phyloP scores from a whole-genome alignment of 1,139 yeast species.

The Lodderomyces orthopsilosis region DNA sequence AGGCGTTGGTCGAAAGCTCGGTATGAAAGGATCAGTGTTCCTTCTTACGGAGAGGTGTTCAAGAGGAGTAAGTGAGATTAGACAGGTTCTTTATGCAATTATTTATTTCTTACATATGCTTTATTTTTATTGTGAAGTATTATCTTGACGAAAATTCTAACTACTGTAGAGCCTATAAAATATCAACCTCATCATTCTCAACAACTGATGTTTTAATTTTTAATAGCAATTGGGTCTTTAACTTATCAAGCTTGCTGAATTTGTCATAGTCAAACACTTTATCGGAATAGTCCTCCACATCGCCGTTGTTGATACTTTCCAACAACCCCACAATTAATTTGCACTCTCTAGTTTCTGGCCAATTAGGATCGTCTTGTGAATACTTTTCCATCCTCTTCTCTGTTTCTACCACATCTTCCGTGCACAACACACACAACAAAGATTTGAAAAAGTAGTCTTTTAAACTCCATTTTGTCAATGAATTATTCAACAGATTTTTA shows the following conservation, averaged over 20 bases:
- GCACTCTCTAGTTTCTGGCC: constrained; percentile 76
- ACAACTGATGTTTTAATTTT: constrained; percentile 75
- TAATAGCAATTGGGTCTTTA: constrained; percentile 85
- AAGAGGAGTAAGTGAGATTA: not conserved
- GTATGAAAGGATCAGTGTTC: constrained; percentile 18
- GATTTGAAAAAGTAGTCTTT: constrained; percentile 89
- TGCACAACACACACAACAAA: constrained; percentile 77
- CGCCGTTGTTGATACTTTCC: constrained; percentile 75
- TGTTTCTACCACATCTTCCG: constrained; percentile 84
- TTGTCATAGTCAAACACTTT: constrained; percentile 83
- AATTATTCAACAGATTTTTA: constrained; percentile 69
- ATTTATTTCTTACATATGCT: not conserved
- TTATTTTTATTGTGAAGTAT: not conserved
- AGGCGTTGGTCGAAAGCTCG: constrained; percentile 28
- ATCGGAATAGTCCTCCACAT: constrained; percentile 71
- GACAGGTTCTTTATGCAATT: not conserved
- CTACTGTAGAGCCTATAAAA: constrained; percentile 10
- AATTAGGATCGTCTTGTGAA: constrained; percentile 70
- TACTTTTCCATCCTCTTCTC: constrained; percentile 66
- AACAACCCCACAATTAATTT: constrained; percentile 63
- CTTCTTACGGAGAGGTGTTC: constrained; percentile 1
- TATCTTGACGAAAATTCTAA: not conserved
- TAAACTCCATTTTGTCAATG: constrained; percentile 82
- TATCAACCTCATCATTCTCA: constrained; percentile 67
- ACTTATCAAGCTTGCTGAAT: constrained; percentile 82